Conservation (phyloP, 352 stramenopile species). For the Pythium dissimile region DNA sequence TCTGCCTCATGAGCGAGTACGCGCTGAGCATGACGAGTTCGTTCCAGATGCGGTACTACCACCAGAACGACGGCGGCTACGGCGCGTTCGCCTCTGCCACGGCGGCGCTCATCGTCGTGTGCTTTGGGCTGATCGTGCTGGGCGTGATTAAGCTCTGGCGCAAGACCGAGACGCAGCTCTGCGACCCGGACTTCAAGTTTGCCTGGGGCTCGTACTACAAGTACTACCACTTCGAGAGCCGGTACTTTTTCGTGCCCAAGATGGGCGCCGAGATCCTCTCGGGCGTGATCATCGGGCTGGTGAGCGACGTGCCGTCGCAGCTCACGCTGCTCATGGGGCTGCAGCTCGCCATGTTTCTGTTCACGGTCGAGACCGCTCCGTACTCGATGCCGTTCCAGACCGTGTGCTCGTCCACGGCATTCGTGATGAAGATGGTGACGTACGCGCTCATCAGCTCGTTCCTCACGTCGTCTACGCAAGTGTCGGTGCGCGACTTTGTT, state of each 20-base stretch:
- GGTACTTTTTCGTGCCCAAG: conserved; percentile 78
- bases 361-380: conserved; percentile 53
- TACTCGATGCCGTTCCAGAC: conserved; percentile 78
- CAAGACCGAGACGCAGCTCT: conserved; percentile 53
- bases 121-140: conserved; percentile 63
- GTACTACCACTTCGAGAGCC: conserved; percentile 59
- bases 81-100: conserved; percentile 58
- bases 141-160: conserved; percentile 62
- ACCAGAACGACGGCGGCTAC: conserved; percentile 36
- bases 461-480: conserved; percentile 47
- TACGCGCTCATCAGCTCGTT: conserved; percentile 81
- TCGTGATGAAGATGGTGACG: conserved; percentile 83
- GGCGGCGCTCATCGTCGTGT: conserved; percentile 56
- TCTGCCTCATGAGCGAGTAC: conserved; percentile 79
- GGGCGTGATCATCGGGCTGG: conserved; percentile 66
- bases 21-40: conserved; percentile 75
- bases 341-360: conserved; percentile 74
- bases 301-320: conserved; percentile 71
- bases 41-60: conserved; percentile 76
- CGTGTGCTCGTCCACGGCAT: conserved; percentile 58
- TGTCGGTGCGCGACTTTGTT: conserved; percentile 48
- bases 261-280: conserved; percentile 76
- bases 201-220: conserved; percentile 81
- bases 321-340: conserved; percentile 68
- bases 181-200: conserved; percentile 73